Base-by-base conservation (phyloP, 306 rosid genomes). In the Ceratonia siliqua region DNA sequence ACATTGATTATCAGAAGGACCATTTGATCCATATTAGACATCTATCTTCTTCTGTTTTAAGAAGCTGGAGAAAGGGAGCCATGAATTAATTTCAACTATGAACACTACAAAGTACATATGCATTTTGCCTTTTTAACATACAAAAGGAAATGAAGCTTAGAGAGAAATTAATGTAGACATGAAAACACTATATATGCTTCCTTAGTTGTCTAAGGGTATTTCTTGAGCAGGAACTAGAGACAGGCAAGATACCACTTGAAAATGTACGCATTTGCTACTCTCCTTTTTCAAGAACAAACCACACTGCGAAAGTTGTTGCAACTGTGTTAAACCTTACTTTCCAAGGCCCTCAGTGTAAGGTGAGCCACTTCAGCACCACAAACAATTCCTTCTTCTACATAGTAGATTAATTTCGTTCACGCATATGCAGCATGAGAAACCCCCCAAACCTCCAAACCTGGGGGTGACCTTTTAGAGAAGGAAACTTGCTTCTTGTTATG, bases 241-340 rank as follows among this genome's bases (percentile, higher is more conserved):
- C 80, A 55, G 80, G 82, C 48, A 68, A 63, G 50, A 62, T 88
- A 67, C 72, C 84, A n/a, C 69, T 85, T 58, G 83, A 87, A 35
- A 78, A 76, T 76, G 87, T 94, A 48, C 88, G 90, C 74, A 88
- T 94, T 80, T 88, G 89, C 79, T 88, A 88, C 78, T 91, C 96
- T 8, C 97, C 96, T 5, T 91, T 94, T 86, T 87, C 97, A 39
- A 91, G 97, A 87, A 91, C 98, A 22, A 72, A 2, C 21, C 92
- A 88, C 64, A 91, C 97, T 0, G 94, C 97, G 2, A 65, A 77
- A 69, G 81, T 85, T 50, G 86, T 90, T 76, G 89, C 96, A 10
- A 72, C 89, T 39, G 78, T 63, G 10, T 65, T 89, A 78, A 80
- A 85, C 77, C 77, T 91, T 81, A 88, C 88, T 5, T 90, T 91